Evolutionary conservation across 495 filamentous ascomycete genomes (phyloP), one percentile per base, ranked within the genome.

Genomic region (Talaromyces wortmannii): DNA sequence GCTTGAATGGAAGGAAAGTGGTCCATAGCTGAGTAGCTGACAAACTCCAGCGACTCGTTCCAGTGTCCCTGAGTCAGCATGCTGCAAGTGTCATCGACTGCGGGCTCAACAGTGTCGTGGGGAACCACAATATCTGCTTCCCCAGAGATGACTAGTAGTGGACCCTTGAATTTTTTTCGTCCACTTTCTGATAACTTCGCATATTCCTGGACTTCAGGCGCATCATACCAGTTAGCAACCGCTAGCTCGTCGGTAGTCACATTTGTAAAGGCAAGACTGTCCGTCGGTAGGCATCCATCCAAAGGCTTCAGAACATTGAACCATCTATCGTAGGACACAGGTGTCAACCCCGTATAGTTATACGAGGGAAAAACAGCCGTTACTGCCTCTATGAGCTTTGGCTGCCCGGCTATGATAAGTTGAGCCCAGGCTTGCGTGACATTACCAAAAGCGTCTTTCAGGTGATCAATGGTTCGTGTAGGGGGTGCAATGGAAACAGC

Each of bases 121-220:
- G 65, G 61, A 1, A 73, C 63, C 6, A 52, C 48, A 18, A 53
- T 44, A 51, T 78, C 74, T 6, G 55, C 62, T 10, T 59, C 68
- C 15, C 77, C 78, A 40, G 73, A 70, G 5, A 78, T 48, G 29
- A 76, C 64, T 6, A 79, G 63, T 48, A 81, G 45, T 33, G 77
- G 77, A 2, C 73, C 74, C 30, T 61, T 63, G 45, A 79, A 70
- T 1, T 65, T 50, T 42, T 61, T 65, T 2, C 64, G 58, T 30
- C 71, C 70, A 16, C 56, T 60, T 55, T 63, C 63, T 51, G 59
- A 48, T 61, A 58, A 52, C n/a, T 57, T 55, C 11, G 48, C 57
- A 46, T 63, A 72, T 10, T 59, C 53, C n/a, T 60, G 42, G 3
- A 55, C 62, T 30, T 60, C 59, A 60, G 60, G 63, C 0, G 58